Conservation (phyloP, 345 rosid genomes). For the Brassica incana region DNA sequence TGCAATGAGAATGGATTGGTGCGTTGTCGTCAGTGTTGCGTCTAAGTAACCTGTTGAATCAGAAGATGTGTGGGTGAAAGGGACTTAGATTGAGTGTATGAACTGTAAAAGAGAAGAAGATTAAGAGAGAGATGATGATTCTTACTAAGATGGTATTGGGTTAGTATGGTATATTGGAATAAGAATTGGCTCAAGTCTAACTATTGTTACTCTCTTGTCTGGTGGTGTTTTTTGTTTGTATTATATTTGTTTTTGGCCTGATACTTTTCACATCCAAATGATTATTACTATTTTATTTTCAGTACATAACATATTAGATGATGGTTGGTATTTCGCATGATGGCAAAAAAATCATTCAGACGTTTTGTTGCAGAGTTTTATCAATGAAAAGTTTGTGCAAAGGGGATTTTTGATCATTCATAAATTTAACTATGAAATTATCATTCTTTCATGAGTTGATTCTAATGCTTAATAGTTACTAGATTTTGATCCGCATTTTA, state of each 20-base stretch:
- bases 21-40: constrained; percentile 68
- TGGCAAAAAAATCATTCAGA: too few species aligned
- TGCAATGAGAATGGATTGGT: constrained; percentile 92
- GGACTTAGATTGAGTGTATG: constrained; percentile 15
- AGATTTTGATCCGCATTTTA: too few species aligned
- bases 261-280: neutral
- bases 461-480: too few species aligned
- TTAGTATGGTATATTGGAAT: constrained; percentile 36
- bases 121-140: constrained; percentile 14
- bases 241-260: constrained; percentile 16
- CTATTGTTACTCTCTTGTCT: constrained; percentile 1
- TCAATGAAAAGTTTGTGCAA: too few species aligned
- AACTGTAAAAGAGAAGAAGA: constrained; percentile 21
- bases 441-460: too few species aligned
- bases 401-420: too few species aligned
- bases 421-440: too few species aligned
- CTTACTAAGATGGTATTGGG: constrained; percentile 6
- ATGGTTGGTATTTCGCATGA: neutral
- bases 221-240: constrained; percentile 21
- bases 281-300: neutral
- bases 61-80: constrained; percentile 6
- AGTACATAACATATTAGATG: neutral
- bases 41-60: constrained; percentile 19
- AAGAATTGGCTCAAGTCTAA: constrained; percentile 26
- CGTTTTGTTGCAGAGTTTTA: too few species aligned